Evolutionary conservation across 441 rosid genomes (phyloP).

Genomic region (Gossypium lobatum): DNA sequence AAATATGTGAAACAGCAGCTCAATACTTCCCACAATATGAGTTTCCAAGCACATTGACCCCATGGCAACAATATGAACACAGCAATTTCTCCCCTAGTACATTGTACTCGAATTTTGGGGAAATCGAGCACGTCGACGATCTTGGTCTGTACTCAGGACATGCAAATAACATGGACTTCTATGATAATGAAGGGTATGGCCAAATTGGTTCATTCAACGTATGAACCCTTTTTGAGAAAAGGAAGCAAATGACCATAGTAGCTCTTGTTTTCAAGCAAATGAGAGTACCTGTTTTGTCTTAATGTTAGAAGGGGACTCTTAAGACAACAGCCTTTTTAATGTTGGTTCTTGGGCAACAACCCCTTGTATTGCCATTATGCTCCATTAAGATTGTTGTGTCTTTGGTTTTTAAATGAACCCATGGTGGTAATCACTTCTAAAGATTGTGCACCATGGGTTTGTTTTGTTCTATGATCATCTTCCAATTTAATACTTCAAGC

Average conservation of each 20-base stretch:
- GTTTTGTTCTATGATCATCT: background rate
- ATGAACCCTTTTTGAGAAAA: background rate
- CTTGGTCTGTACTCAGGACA: constrained; percentile 5
- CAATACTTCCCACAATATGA: constrained; percentile 30
- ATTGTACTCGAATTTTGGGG: constrained; percentile 14
- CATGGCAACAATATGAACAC: constrained; percentile 33
- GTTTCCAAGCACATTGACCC: constrained; percentile 25
- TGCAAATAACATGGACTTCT: constrained; percentile 34
- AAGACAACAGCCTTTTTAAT: constrained; percentile 45
- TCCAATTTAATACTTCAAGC: background rate
- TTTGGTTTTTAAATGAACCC: background rate
- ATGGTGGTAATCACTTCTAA: background rate
- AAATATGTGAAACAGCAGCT: constrained; percentile 27
- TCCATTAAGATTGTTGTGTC: background rate
- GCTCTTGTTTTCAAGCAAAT: background rate
- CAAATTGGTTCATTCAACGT: constrained; percentile 23
- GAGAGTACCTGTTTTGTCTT: background rate
- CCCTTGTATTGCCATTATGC: background rate
- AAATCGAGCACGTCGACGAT: constrained; percentile 26
- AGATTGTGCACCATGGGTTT: constrained; percentile 6
- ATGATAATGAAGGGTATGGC: constrained; percentile 40
- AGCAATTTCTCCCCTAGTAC: constrained; percentile 26
- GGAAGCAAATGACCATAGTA: background rate
- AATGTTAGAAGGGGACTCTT: background rate
- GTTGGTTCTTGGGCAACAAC: constrained; percentile 37